phyloP scores from a whole-genome alignment of 805 yeast genomes.

The Candida dendrica region DNA sequence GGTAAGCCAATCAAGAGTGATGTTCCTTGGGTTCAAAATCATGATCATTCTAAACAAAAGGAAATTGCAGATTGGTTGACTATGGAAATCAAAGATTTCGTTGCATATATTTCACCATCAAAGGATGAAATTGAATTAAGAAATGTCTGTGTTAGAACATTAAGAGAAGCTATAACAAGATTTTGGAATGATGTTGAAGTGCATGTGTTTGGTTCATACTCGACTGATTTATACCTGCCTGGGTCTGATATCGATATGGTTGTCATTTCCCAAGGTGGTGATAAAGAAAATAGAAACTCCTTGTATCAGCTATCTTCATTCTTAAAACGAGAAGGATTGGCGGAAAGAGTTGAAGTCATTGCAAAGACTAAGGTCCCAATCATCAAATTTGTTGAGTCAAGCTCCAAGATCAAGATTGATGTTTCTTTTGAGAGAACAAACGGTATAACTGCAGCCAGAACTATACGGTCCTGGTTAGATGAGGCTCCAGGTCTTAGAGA shows the following conservation, averaged over 20 bases:
- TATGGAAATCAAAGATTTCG: slow-evolving; percentile 77
- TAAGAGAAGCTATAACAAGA: slow-evolving; percentile 43
- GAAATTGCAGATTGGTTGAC: slow-evolving; percentile 86
- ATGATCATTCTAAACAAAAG: slow-evolving; percentile 67
- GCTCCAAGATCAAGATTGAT: slow-evolving; percentile 70
- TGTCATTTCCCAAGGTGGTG: slow-evolving; percentile 54
- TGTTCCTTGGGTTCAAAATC: slow-evolving; percentile 71
- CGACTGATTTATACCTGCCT: slow-evolving; percentile 88
- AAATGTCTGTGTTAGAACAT: slow-evolving; percentile 52
- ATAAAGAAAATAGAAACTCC: slow-evolving; percentile 52
- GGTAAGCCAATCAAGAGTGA: slow-evolving; percentile 18
- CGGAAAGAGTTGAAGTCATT: slow-evolving; percentile 72
- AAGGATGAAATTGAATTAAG: slow-evolving; percentile 62
- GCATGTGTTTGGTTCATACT: slow-evolving; percentile 88
- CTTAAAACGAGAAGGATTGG: slow-evolving; percentile 54
- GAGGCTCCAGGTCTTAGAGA: slow-evolving; percentile 77
- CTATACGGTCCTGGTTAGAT: slow-evolving; percentile 67
- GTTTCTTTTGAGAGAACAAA: slow-evolving; percentile 82
- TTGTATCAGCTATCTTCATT: slow-evolving; percentile 68
- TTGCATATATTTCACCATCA: slow-evolving; percentile 80
- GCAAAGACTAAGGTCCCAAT: slow-evolving; percentile 92
- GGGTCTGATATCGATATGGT: slow-evolving; percentile 97
- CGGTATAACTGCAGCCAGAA: slow-evolving; percentile 76
- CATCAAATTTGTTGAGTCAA: slow-evolving; percentile 77
- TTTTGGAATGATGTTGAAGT: slow-evolving; percentile 78